These are phyloP conservation scores for Scheffersomyces stipitis DNA, from an alignment of 805 yeast genomes.

Conservation along the genomic window DNA sequence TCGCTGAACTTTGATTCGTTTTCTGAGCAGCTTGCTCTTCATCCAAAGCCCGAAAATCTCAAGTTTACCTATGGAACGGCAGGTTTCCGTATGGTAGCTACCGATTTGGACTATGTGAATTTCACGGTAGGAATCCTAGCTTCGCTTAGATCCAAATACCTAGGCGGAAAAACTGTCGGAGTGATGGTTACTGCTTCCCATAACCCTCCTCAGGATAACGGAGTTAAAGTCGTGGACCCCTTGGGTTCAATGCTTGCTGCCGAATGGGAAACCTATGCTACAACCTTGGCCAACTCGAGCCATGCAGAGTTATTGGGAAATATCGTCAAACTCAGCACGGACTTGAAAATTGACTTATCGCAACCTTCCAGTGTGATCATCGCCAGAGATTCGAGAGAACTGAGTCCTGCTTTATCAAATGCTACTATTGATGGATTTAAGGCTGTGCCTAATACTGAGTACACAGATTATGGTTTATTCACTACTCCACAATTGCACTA, in stretches of 20 bases:
- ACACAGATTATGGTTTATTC: constrained; percentile 61
- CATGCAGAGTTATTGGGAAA: constrained; percentile 43
- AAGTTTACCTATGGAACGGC: constrained; percentile 89
- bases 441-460: constrained; percentile 42
- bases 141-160: constrained; percentile 69
- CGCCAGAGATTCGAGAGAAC: constrained; percentile 87
- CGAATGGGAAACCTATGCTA: constrained; percentile 82
- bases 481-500: constrained; percentile 97
- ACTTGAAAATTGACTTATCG: constrained; percentile 47
- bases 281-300: constrained; percentile 70
- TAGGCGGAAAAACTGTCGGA: constrained; percentile 75
- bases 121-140: constrained; percentile 78
- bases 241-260: constrained; percentile 84
- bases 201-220: constrained; percentile 67
- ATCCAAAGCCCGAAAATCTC: constrained; percentile 44
- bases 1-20: constrained; percentile 1
- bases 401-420: constrained; percentile 65
- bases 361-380: constrained; percentile 52
- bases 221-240: constrained; percentile 83
- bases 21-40: constrained; percentile 12
- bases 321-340: constrained; percentile 37
- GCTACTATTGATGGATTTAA: constrained; percentile 64
- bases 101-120: constrained; percentile 72
- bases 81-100: constrained; percentile 82
- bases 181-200: constrained; percentile 96